phyloP scores from a whole-genome alignment of 75 land plant genomes.

The Chamaecyparis obtusa region DNA sequence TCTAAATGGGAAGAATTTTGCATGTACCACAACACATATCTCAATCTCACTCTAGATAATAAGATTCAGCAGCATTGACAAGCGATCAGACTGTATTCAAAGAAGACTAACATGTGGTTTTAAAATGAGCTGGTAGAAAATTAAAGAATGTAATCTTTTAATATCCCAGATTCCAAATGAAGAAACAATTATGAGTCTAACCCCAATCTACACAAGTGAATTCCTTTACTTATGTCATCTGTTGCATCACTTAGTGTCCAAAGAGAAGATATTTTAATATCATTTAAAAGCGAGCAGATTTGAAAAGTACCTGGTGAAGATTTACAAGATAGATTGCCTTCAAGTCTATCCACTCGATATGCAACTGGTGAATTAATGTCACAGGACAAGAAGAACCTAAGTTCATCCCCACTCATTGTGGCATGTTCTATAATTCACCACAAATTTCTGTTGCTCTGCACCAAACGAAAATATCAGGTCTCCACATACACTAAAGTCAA shows the following conservation, averaged over 20 bases:
- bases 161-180: neutral
- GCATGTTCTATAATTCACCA: neutral
- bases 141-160: neutral
- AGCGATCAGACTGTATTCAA: neutral
- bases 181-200: neutral
- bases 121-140: neutral
- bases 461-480: neutral
- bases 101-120: neutral
- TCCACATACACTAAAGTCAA: neutral
- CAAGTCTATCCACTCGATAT: slow-evolving; percentile 67
- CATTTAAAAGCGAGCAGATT: neutral
- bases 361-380: slow-evolving; percentile 91
- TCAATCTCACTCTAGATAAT: neutral
- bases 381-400: slow-evolving; percentile 78
- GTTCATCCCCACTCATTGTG: slow-evolving; percentile 50
- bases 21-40: neutral
- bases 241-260: neutral
- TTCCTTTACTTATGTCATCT: neutral
- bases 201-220: neutral
- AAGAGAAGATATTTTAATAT: slow-evolving; percentile 12
- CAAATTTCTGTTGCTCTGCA: neutral
- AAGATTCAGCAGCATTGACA: neutral
- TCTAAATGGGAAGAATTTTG: neutral
- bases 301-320: slow-evolving; percentile 16
- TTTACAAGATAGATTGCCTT: slow-evolving; percentile 47